Conservation (phyloP, 495 filamentous ascomycete species). For the Rhizodiscina lignyota region DNA sequence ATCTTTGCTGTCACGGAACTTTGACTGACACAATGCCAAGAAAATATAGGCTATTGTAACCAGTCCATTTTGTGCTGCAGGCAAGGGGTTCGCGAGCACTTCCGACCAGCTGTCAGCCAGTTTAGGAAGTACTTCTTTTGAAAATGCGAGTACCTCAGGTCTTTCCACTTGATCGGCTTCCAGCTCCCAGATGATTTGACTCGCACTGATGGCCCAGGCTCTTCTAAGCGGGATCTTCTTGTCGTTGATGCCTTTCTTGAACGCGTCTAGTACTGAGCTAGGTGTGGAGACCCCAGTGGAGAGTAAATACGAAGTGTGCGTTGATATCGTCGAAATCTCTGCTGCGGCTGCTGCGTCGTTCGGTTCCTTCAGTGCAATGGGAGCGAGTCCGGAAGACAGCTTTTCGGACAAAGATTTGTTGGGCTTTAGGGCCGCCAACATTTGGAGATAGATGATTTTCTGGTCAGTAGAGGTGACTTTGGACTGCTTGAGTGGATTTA, state of each 20-base stretch:
- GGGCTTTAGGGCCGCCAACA: conserved; percentile 45
- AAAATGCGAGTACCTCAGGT: conserved; percentile 27
- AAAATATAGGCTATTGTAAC: conserved; percentile 58
- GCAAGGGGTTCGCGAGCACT: conserved; percentile 53
- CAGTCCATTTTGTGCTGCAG: conserved; percentile 60
- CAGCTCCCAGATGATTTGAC: conserved; percentile 50
- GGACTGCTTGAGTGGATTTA: conserved; percentile 57
- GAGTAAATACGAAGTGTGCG: conserved; percentile 42
- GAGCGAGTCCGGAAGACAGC: conserved; percentile 46
- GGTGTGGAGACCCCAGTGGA: conserved; percentile 37
- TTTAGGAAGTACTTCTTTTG: conserved; percentile 42
- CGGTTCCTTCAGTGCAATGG: conserved; percentile 57
- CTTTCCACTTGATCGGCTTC: conserved; percentile 25
- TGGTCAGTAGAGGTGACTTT: conserved; percentile 74
- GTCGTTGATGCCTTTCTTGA: conserved; percentile 67
- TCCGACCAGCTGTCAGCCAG: conserved; percentile 64
- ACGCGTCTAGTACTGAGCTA: conserved; percentile 47
- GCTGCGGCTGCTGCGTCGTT: conserved; percentile 67
- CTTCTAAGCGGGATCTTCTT: conserved; percentile 67
- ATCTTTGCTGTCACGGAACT: conserved; percentile 27
- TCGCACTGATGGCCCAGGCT: conserved; percentile 60
- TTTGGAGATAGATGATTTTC: conserved; percentile 59
- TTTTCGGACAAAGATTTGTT: conserved; percentile 41
- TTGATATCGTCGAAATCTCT: conserved; percentile 52
- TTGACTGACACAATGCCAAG: conserved; percentile 37